Conservation (phyloP, 306 rosid genomes). For the Vigna radiata region DNA sequence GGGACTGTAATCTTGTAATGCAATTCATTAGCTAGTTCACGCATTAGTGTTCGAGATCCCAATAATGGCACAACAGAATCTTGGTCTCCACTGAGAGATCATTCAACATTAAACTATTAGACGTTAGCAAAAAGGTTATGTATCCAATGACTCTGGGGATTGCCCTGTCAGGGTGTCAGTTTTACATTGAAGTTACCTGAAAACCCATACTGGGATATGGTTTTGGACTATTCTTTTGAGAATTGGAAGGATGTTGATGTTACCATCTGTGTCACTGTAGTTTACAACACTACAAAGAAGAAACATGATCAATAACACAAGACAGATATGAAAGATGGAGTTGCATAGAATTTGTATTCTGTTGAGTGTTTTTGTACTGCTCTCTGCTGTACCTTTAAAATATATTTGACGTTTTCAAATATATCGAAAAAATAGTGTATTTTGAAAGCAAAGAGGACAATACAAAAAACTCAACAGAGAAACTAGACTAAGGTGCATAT, state of each 20-base stretch:
- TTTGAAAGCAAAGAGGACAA: no score
- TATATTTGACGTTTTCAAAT: no score
- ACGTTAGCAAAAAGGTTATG: neutral
- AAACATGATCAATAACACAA: constrained; percentile 5
- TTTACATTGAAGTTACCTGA: constrained; percentile 59
- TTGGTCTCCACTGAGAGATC: constrained; percentile 72
- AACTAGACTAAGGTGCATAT: neutral
- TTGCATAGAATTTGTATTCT: no score
- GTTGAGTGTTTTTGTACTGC: no score
- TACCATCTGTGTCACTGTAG: constrained; percentile 68
- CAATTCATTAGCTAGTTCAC: constrained; percentile 77
- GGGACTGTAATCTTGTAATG: constrained; percentile 66
- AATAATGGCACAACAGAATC: constrained; percentile 82
- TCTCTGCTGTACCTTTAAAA: no score
- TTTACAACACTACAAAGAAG: constrained; percentile 54
- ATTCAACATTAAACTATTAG: constrained; percentile 5
- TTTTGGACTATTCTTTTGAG: constrained; percentile 73
- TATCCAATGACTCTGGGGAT: neutral
- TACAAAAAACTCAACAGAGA: no score
- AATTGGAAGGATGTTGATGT: constrained; percentile 74
- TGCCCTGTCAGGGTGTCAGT: neutral
- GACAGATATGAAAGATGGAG: neutral
- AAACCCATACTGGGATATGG: constrained; percentile 78
- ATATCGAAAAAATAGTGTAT: no score
- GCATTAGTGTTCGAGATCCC: constrained; percentile 80